A percentile compares a stretch with the other conserved stretches of the same genome.
Evolutionary conservation across 352 stramenopile species (phyloP).

Genomic region (Globisporangium spiculum): DNA sequence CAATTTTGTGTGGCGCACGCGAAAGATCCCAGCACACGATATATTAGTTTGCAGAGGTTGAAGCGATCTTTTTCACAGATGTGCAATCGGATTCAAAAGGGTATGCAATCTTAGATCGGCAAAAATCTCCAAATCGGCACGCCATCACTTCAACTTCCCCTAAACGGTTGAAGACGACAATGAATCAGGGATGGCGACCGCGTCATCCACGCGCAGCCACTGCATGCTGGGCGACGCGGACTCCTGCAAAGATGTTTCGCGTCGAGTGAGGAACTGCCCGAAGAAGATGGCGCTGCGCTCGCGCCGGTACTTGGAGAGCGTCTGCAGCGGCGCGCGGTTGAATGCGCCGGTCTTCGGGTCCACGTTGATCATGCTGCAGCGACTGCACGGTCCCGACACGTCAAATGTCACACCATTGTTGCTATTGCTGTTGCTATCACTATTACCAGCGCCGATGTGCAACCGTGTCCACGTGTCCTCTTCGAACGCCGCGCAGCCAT

Average conservation of each 20-base stretch:
- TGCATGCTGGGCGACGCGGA: slow-evolving; percentile 12
- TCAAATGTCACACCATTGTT: slow-evolving; percentile 32
- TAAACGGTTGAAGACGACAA: background rate
- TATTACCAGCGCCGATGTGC: slow-evolving; percentile 18
- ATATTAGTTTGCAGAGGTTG: background rate
- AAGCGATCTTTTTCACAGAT: slow-evolving; percentile 1
- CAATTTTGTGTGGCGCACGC: slow-evolving; percentile 9
- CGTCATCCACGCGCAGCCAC: slow-evolving; percentile 40
- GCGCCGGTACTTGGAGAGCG: slow-evolving; percentile 71
- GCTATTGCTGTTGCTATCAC: background rate
- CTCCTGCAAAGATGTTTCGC: background rate
- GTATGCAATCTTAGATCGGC: background rate
- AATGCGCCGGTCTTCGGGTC: slow-evolving; percentile 65
- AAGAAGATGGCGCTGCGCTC: slow-evolving; percentile 81
- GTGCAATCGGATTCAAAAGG: background rate
- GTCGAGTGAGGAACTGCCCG: slow-evolving; percentile 61
- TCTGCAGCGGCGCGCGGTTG: slow-evolving; percentile 53
- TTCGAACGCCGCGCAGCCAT: slow-evolving; percentile 62
- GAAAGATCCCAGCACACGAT: background rate
- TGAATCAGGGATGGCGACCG: slow-evolving; percentile 8
- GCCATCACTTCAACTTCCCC: slow-evolving; percentile 23
- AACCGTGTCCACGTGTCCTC: slow-evolving; percentile 69
- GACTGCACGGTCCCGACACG: slow-evolving; percentile 64
- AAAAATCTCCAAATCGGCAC: background rate
- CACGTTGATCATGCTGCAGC: slow-evolving; percentile 85